Evolutionary conservation across 768 basidiomycete genomes (phyloP).

Genomic region (Sporobolomyces roseus): DNA sequence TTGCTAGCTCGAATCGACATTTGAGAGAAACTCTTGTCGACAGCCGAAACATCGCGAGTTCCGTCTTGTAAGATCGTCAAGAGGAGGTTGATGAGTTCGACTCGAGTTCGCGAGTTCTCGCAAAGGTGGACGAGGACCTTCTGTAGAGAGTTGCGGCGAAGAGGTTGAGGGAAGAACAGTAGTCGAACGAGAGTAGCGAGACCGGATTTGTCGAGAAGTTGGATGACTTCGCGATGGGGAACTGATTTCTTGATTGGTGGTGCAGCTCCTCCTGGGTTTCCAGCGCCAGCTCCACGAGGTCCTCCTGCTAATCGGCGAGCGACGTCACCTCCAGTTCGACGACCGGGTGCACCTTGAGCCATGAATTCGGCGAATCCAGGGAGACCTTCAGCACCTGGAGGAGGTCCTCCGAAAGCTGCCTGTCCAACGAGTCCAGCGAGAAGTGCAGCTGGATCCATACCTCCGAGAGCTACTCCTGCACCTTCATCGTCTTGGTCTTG

Average conservation of each 20-base stretch:
- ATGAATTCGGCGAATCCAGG: no score
- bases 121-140: slow-evolving; percentile 90
- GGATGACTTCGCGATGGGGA: slow-evolving; percentile 66
- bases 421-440: slow-evolving; percentile 86
- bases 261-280: not conserved
- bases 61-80: slow-evolving; percentile 94
- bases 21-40: slow-evolving; percentile 90
- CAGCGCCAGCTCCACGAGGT: no score
- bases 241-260: slow-evolving; percentile 50
- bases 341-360: not conserved
- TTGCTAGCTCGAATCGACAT: slow-evolving; percentile 65
- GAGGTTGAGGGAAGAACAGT: slow-evolving; percentile 91
- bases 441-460: slow-evolving; percentile 84
- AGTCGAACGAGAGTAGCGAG: slow-evolving; percentile 84
- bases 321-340: not conserved
- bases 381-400: not conserved
- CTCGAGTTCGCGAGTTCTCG: slow-evolving; percentile 86
- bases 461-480: slow-evolving; percentile 52
- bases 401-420: slow-evolving; percentile 42
- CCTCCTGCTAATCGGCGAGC: not conserved
- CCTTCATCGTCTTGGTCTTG: slow-evolving; percentile 47
- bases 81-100: slow-evolving; percentile 87
- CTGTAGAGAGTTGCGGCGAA: slow-evolving; percentile 77
- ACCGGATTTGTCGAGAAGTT: slow-evolving; percentile 83
- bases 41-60: slow-evolving; percentile 77